Percentiles rank a stretch among this genome's conserved stretches.
Conservation (phyloP, 495 filamentous ascomycete genomes). For the Aspergillus biplanus region DNA sequence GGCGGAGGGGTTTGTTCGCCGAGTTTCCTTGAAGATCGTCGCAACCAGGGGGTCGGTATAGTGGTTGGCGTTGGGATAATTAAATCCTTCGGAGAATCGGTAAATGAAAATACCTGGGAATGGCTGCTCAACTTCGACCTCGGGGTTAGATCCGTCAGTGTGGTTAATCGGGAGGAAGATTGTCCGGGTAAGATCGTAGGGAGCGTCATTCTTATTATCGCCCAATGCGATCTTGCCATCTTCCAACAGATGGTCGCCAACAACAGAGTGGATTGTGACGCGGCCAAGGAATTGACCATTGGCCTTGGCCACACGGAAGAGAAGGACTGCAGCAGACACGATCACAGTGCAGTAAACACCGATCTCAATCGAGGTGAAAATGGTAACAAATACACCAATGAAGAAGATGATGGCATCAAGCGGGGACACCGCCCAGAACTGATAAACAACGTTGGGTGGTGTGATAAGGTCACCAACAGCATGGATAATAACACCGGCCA, state of each 20-base stretch:
- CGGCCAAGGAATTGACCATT: slow-evolving; percentile 85
- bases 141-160: slow-evolving; percentile 87
- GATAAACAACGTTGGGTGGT: slow-evolving; percentile 88
- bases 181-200: slow-evolving; percentile 53
- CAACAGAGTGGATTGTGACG: slow-evolving; percentile 86
- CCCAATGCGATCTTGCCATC: slow-evolving; percentile 60
- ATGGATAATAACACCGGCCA: slow-evolving; percentile 97
- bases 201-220: slow-evolving; percentile 34
- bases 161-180: slow-evolving; percentile 92
- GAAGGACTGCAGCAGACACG: slow-evolving; percentile 74
- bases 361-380: slow-evolving; percentile 87
- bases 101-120: slow-evolving; percentile 98
- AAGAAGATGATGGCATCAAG: slow-evolving; percentile 94
- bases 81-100: slow-evolving; percentile 94
- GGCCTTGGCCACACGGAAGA: slow-evolving; percentile 85
- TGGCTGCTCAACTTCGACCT: slow-evolving; percentile 75
- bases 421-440: slow-evolving; percentile 93
- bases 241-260: slow-evolving; percentile 81
- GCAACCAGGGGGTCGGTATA: slow-evolving; percentile 81
- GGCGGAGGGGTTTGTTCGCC: slow-evolving; percentile 69
- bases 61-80: slow-evolving; percentile 92
- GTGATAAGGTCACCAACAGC: slow-evolving; percentile 96
- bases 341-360: slow-evolving; percentile 89
- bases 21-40: slow-evolving; percentile 75
- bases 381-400: slow-evolving; percentile 85